These are phyloP conservation scores for Lagenidium giganteum DNA, from an alignment of 352 stramenopile species.

Conservation along the genomic window DNA sequence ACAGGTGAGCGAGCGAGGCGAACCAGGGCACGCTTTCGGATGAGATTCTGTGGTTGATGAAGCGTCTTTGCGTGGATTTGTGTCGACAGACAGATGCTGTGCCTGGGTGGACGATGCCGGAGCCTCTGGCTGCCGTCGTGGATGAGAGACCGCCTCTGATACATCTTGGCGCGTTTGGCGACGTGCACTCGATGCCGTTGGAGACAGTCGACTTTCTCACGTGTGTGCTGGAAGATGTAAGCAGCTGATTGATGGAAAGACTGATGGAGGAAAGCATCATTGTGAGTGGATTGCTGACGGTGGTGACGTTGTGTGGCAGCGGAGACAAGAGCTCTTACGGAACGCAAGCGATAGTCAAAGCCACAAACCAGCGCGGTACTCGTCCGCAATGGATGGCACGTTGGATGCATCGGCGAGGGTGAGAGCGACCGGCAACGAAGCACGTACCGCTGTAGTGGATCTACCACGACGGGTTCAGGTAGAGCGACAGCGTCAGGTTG, in stretches of 20 bases:
- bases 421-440: too few species aligned
- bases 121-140: slow-evolving; percentile 2
- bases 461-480: too few species aligned
- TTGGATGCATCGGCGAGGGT: too few species aligned
- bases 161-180: slow-evolving; percentile 34
- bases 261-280: background rate
- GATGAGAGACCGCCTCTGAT: too few species aligned
- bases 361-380: too few species aligned
- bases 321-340: too few species aligned
- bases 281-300: background rate
- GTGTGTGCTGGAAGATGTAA: slow-evolving; percentile 52
- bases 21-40: too few species aligned
- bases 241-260: background rate
- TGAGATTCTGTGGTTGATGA: too few species aligned
- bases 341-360: too few species aligned
- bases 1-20: slow-evolving; percentile 8
- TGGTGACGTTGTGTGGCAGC: too few species aligned
- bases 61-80: too few species aligned
- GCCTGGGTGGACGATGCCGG: background rate
- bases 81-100: background rate
- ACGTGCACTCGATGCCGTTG: slow-evolving; percentile 40
- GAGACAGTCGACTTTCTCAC: slow-evolving; percentile 74
- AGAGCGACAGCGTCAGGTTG: slow-evolving; percentile 21
- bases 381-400: too few species aligned
- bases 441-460: background rate